Evolutionary conservation across 2,329 filamentous ascomycete species (phyloP), one percentile per base, ranked within the genome.

Genomic region (Diplodia intermedia): DNA sequence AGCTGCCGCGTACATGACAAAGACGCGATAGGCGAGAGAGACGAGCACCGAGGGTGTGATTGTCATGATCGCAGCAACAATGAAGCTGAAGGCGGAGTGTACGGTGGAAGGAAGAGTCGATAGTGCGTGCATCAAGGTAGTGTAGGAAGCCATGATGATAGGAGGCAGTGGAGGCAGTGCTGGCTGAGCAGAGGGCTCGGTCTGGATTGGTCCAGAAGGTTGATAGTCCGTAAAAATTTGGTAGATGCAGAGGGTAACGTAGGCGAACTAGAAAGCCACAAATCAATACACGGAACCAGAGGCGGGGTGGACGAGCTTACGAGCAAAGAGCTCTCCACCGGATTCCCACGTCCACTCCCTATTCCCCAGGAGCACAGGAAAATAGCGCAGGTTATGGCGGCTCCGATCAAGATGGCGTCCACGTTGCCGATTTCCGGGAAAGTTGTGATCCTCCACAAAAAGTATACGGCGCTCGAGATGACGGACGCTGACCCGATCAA

Each of bases 191-290:
- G 85, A 81, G 56, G 85, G 85, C 4, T 84, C 80, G 18, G 79
- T 78, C 36, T 88, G 85, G 38, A 85, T 82, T 15, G 79, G 88
- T 20, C 86, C 80, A 4, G 91, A 94, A 3, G 95, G 93, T 72
- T 94, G 88, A 81, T 98, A 98, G 81, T 99, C 95, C 74, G 95
- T 99, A 80, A 98, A 98, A 79, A 98, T 98, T 80, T 99, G 95
- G 82, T 98, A 99, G 76, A 98, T 91, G 83, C 94, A 98, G 70
- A 99, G 89, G n/a, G 97, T 95, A 70, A 97, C 89, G 80, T 99
- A 99, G 75, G 95, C 94, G 76, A 99, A 98, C 79, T 82, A 65
- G 40, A 14, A 18, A 60, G 73, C 65, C 74, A 69, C 20, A 50
- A n/a, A 47, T 52, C 18, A 49, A 38, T 31, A 49, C 7, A 20